Evolutionary conservation across 1,284 basidiomycete species (phyloP).

Genomic region (Fomitopsis pinicola): DNA sequence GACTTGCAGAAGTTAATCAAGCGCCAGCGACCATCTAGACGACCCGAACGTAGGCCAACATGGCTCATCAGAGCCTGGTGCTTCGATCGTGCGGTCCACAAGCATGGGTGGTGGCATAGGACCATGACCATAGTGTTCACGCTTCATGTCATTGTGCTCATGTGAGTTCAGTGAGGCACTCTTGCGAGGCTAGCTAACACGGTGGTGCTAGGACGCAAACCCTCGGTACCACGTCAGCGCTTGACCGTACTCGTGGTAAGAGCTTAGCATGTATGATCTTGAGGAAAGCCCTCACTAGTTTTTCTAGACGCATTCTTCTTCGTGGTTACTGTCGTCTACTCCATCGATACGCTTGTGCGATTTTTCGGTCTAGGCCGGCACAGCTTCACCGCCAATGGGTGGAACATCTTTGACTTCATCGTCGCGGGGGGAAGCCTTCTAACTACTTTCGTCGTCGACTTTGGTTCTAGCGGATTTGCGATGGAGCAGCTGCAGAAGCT

Average conservation of each 20-base stretch:
- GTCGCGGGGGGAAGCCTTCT: slow-evolving; percentile 81
- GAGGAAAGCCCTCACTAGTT: neutral
- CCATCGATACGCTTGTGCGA: slow-evolving; percentile 76
- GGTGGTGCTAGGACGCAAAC: slow-evolving; percentile 68
- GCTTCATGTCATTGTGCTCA: slow-evolving; percentile 82
- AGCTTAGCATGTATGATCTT: slow-evolving; percentile 18
- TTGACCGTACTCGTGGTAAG: slow-evolving; percentile 69
- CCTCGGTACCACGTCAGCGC: slow-evolving; percentile 52
- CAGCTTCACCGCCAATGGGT: slow-evolving; percentile 84
- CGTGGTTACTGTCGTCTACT: slow-evolving; percentile 69
- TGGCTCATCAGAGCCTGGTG: slow-evolving; percentile 78
- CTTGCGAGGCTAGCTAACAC: slow-evolving; percentile 9
- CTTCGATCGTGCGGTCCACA: slow-evolving; percentile 85
- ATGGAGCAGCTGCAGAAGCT: slow-evolving; percentile 86
- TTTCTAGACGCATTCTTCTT: slow-evolving; percentile 78
- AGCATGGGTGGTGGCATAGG: slow-evolving; percentile 93
- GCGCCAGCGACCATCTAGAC: slow-evolving; percentile 83
- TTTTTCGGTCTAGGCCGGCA: slow-evolving; percentile 82
- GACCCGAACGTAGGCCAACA: slow-evolving; percentile 61
- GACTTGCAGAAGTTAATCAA: slow-evolving; percentile 88
- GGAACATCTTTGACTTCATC: slow-evolving; percentile 90
- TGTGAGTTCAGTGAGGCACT: slow-evolving; percentile 48
- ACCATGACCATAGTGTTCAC: slow-evolving; percentile 82
- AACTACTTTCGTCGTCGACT: slow-evolving; percentile 77
- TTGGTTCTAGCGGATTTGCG: slow-evolving; percentile 47